Base-by-base conservation (phyloP, 495 filamentous ascomycete species). In the Neurospora sp. region DNA sequence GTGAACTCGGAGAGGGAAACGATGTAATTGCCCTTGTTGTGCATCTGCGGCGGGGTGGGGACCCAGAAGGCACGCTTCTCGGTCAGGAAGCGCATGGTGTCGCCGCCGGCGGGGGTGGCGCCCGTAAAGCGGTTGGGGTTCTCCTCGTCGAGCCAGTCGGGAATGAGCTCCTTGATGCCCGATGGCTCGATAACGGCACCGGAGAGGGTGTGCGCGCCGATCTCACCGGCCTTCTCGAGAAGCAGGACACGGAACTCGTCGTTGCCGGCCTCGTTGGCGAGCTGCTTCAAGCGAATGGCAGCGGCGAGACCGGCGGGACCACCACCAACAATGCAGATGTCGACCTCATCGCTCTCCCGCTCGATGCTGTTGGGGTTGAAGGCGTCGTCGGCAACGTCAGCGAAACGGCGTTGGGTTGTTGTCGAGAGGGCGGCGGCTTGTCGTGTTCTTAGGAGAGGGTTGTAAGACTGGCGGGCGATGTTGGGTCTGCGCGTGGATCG, bases 1-100 rank as follows among this genome's bases (percentile, higher is more conserved):
- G 90, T 91, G 74, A 98, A 90, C 79, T 98, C 92, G 79, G 94
- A 98, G 77, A 99, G 82, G 79, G 93, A 97, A 76, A 99, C 87
- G 73, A 99, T 99, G 80, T 96, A 98, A 81, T 99, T 99, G 28
- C 96, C 96, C 77, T 97, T 88, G 81, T 99, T 99, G 82, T 97
- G 88, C 96, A 99, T 98, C 85, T 98, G 96, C 37, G 96, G 96
- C 28, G 96, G 96, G 7, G 90, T 87, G 5, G 96, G 96, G 48
- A 98, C 87, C 11, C 92, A 92, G 75, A 94, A 89, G 0, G 93
- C 86, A 36, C 85, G 86, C 69, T 84, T 91, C 84, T 94, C 90
- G n/a, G 95, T 98, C 70, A 99, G 84, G 82, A 98, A 98, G 73
- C 94, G 90, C 95, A 99, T 96, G 82, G 89, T 90, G 77, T 98